A percentile compares a stretch with the other conserved stretches of the same genome.
Evolutionary conservation across 768 basidiomycete genomes (phyloP).

Genomic region (Mycena pura): DNA sequence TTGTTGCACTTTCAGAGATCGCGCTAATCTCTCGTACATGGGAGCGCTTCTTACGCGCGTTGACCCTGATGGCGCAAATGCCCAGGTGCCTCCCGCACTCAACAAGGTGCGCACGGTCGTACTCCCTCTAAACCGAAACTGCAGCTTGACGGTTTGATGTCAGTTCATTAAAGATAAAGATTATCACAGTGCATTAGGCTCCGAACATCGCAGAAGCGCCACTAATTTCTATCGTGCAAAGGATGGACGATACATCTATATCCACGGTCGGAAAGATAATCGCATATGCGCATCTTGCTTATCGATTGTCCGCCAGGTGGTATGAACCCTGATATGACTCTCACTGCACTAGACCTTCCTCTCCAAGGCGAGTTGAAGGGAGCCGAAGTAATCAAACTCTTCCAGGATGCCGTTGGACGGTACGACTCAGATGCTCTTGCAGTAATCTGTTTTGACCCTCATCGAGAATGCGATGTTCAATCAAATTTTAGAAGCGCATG

Average conservation of each 20-base stretch:
- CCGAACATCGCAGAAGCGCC: slow-evolving; percentile 7
- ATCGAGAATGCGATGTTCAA: too few relatives aligned
- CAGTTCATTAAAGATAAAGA: slow-evolving; percentile 2
- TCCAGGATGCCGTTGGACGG: slow-evolving; percentile 12
- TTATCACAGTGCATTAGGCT: slow-evolving; percentile 12
- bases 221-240: slow-evolving; percentile 36
- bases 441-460: too few relatives aligned
- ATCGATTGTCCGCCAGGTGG: not conserved
- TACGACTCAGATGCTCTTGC: slow-evolving; percentile 28
- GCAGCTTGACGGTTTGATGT: not conserved
- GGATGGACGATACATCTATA: slow-evolving; percentile 34
- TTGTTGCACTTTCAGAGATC: slow-evolving; percentile 24
- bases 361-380: too few relatives aligned
- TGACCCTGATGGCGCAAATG: too few relatives aligned
- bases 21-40: slow-evolving; percentile 30
- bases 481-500: too few relatives aligned
- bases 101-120: not conserved
- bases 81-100: too few relatives aligned
- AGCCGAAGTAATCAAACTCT: slow-evolving; percentile 15
- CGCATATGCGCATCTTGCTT: not conserved
- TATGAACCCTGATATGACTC: not conserved
- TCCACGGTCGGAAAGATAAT: slow-evolving; percentile 25
- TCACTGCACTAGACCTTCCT: not conserved
- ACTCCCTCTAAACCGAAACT: too few relatives aligned
- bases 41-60: slow-evolving; percentile 16